phyloP scores from a whole-genome alignment of 306 rosid species.

The Rubus parviflorus region DNA sequence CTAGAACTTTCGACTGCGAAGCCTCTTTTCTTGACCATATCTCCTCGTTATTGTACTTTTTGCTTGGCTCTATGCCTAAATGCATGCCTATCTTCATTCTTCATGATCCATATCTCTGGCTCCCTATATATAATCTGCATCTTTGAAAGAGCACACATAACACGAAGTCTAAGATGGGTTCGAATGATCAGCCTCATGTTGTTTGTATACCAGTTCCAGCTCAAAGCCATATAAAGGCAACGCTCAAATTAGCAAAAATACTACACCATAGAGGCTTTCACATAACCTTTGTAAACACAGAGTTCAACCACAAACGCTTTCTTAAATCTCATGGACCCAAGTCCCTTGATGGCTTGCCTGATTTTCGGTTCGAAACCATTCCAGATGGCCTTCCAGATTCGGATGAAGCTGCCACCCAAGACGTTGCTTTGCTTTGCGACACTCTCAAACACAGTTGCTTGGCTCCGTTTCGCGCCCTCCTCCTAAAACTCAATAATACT shows the following conservation, averaged over 20 bases:
- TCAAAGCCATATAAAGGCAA: constrained; percentile 18
- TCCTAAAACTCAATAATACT: background rate
- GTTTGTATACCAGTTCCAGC: background rate
- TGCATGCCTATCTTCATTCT: background rate
- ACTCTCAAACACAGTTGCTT: background rate
- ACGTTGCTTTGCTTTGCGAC: background rate
- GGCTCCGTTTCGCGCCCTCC: background rate
- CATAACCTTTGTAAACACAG: constrained; percentile 15
- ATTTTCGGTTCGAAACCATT: constrained; percentile 14
- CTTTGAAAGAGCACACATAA: background rate
- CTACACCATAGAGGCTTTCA: constrained; percentile 18
- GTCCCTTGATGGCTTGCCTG: background rate
- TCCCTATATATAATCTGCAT: background rate
- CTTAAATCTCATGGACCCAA: constrained; percentile 10
- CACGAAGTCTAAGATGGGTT: background rate
- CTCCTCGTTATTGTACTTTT: background rate
- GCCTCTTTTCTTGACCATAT: background rate
- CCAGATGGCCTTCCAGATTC: background rate
- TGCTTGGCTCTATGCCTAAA: background rate
- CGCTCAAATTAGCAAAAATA: constrained; percentile 10
- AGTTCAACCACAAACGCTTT: constrained; percentile 20
- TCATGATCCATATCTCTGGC: background rate
- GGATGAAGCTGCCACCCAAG: background rate
- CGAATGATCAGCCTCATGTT: constrained; percentile 15
- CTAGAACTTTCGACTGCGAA: no score